A percentile compares a stretch with the other conserved stretches of the same genome.
Evolutionary conservation across 768 basidiomycete species (phyloP).

Genomic region (Botryobasidium botryosum): DNA sequence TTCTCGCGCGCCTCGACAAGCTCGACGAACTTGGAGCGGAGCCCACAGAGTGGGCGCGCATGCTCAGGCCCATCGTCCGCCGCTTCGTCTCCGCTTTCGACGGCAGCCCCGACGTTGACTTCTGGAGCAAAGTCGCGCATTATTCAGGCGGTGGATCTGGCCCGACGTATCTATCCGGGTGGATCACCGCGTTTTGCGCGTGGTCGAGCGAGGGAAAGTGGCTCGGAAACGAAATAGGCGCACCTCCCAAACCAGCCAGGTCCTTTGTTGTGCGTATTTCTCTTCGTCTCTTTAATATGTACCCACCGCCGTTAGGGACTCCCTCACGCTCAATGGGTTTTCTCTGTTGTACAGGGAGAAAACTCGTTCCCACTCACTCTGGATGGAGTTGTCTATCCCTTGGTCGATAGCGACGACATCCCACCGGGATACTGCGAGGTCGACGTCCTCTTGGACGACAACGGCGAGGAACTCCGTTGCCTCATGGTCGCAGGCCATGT

Average conservation of each 20-base stretch:
- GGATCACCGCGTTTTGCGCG: conserved; percentile 4
- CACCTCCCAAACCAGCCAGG: too few species aligned
- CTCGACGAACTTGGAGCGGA: conserved; percentile 3
- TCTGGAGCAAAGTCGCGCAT: conserved; percentile 4
- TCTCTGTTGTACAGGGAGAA: too few species aligned
- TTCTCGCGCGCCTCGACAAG: conserved; percentile 5
- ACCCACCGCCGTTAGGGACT: too few species aligned
- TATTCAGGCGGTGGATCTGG: not conserved
- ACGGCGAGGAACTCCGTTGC: not conserved
- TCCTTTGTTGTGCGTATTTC: too few species aligned
- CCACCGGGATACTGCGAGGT: not conserved
- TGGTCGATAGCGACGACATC: not conserved
- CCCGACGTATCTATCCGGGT: conserved; percentile 1
- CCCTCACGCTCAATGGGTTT: too few species aligned
- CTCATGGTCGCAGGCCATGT: not conserved
- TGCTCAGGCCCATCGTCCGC: conserved; percentile 3
- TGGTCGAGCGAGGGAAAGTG: not conserved
- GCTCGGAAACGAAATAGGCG: too few species aligned
- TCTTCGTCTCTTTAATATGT: too few species aligned
- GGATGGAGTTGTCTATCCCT: not conserved
- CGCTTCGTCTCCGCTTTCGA: conserved; percentile 5
- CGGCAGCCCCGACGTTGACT: too few species aligned
- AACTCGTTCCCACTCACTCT: too few species aligned
- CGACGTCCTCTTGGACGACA: not conserved
- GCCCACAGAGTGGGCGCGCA: not conserved